Base-by-base conservation (phyloP, 208 protist species). In the Naegleria fowleri region DNA sequence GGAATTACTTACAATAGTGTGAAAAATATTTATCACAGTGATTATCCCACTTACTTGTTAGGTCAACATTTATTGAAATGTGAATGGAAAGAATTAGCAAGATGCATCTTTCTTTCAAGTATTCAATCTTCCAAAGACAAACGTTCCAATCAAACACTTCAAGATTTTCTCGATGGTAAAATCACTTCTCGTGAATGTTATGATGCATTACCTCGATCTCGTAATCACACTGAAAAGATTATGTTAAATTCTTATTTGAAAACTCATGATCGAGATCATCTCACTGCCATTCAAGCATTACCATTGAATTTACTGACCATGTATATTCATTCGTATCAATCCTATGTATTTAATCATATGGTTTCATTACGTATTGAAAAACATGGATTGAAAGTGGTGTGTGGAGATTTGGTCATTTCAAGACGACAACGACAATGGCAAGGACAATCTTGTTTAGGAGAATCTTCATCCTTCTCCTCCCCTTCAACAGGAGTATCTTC, bases 291-390 rank as follows among this genome's bases (percentile, higher is more conserved):
- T 86, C 88, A 93, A n/a, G 92, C 91, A 38, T 91, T 98, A 58
- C 95, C 97, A 59, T 94, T 96, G 43, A 96, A 97, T 39, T 85
- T 97, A 86, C 93, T 94, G 13, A 96, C 96, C 94, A 94, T 99
- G 83, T 99, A 98, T 92, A 95, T 98, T 86, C 98, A 99, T 92
- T 94, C 96, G 22, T 97, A 97, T 91, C 98, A 99, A 91, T 98
- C 96, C 90, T 93, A 97, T 0, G 92, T 98, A 43, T 99, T 95
- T 96, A 99, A 99, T 94, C 75, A 91, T 16, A 95, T 98, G 89
- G 97, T 95, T n/a, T 97, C 97, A 7, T 85, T 92, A 67, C 94
- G 98, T 9, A 92, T 98, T 38, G 87, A 86, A 75, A 88, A 88
- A 5, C 94, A 95, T 59, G 67, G 95, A 76, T 76, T 55, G 11